Base-by-base conservation (phyloP, 139 green algal species). In the Micractinium sp. region DNA sequence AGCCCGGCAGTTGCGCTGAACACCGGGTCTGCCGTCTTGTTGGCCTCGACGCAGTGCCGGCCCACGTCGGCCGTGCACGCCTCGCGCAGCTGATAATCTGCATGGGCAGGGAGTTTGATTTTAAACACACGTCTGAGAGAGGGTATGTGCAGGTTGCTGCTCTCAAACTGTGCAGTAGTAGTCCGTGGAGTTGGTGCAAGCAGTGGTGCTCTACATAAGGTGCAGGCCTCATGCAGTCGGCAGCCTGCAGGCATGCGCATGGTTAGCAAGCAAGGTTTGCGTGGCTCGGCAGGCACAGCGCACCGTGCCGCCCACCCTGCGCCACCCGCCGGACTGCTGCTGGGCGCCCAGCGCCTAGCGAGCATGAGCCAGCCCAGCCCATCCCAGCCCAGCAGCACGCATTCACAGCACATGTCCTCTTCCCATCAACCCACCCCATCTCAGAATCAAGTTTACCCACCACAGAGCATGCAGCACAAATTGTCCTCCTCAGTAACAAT, bases 81-180 rank as follows among this genome's bases (percentile, higher is more conserved):
- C 22, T 18, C 3, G 80, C 80, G 80, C 29, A 85, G 80, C 80
- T 36, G 80, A 56, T 73, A 85, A 47, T 85, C 80, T 85, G 80
- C 47, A 74, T 7, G 18, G 73, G 76, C 13, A 19, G 76, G 22
- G 76, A 19, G 76, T 56, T 82, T 60, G 35, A 33, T 18, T 36
- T 61, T n/a, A n/a, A n/a, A n/a, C n/a, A n/a, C n/a, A n/a, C n/a
- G n/a, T n/a, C 20, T 56, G 5, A 33, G 39, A 35, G 39, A 25
- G 9, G 78, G 78, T 27, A 60, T 35, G 71, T 16, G 27, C 25
- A 35, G 27, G 71, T 16, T 35, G 29, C 31, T 35, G 71, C 71
- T 38, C 4, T n/a, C 73, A 79, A 79, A 4, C 3, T 39, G 27
- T n/a, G 35, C 73, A 39, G n/a, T n/a, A n/a, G n/a, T n/a, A n/a